phyloP scores from a whole-genome alignment of 805 yeast species.

The Torulaspora maleeae region DNA sequence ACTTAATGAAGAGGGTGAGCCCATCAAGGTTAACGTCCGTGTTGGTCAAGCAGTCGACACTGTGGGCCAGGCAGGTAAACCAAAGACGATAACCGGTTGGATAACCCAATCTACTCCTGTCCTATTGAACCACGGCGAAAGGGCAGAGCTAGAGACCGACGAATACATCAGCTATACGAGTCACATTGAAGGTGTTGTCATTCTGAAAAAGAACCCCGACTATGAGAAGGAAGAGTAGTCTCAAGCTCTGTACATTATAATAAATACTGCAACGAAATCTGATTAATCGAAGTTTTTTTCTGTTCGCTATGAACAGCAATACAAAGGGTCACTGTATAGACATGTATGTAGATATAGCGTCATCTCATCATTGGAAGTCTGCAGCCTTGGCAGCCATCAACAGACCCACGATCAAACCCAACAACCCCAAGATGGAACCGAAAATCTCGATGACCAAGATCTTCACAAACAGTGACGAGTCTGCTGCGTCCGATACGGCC shows the following conservation, averaged over 20 bases:
- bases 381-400: constrained; percentile 95
- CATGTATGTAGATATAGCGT: constrained; percentile 1
- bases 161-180: constrained; percentile 81
- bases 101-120: constrained; percentile 98
- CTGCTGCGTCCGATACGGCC: constrained; percentile 96
- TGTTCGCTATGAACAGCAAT: neutral
- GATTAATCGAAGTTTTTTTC: neutral
- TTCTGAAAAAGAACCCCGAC: constrained; percentile 86
- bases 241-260: constrained; percentile 9
- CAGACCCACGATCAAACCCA: constrained; percentile 94
- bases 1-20: constrained; percentile 84
- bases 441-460: constrained; percentile 95
- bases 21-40: constrained; percentile 91
- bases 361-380: constrained; percentile 57
- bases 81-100: constrained; percentile 99
- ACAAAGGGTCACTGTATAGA: neutral
- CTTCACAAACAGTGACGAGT: constrained; percentile 88
- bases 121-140: constrained; percentile 83
- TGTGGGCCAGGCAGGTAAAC: constrained; percentile 98
- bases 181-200: constrained; percentile 88
- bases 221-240: constrained; percentile 54
- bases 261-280: neutral
- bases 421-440: constrained; percentile 91
- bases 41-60: constrained; percentile 99
- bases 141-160: constrained; percentile 89